A percentile compares a stretch with the other conserved stretches of the same genome.
Conservation (phyloP, 345 rosid species). For the Eucalyptus pauciflora region DNA sequence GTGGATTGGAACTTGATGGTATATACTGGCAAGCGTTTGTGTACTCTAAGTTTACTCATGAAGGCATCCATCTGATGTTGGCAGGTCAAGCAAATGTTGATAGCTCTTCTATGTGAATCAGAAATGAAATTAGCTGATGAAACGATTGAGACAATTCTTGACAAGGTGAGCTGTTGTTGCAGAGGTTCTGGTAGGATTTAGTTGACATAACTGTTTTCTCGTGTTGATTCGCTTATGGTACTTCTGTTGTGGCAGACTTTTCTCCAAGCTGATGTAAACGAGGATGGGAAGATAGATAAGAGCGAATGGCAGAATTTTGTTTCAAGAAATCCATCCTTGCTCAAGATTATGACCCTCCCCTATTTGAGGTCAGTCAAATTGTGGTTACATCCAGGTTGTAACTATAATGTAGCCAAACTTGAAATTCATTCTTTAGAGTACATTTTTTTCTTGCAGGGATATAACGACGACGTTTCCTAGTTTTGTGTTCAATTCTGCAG, state of each 20-base stretch:
- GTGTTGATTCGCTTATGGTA: neutral
- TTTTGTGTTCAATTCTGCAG: conserved; percentile 85
- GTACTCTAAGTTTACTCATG: neutral
- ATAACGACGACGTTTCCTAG: conserved; percentile 95
- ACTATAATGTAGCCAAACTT: neutral
- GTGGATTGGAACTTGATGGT: neutral
- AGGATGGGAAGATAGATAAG: conserved; percentile 84
- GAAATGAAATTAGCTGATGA: conserved; percentile 95
- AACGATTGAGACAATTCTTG: conserved; percentile 88
- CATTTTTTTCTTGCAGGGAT: conserved; percentile 42
- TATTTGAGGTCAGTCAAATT: conserved; percentile 57
- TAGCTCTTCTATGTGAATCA: conserved; percentile 92
- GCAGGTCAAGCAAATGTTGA: conserved; percentile 96
- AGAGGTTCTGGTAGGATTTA: neutral
- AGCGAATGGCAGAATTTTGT: conserved; percentile 82
- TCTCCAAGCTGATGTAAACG: conserved; percentile 72
- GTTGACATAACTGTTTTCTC: neutral
- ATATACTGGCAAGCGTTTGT: neutral
- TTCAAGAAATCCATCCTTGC: conserved; percentile 67
- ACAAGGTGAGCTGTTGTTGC: conserved; percentile 43
- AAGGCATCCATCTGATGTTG: neutral
- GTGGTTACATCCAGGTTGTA: neutral
- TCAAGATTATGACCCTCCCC: conserved; percentile 92
- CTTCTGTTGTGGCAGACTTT: conserved; percentile 46
- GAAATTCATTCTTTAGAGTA: neutral